Conservation (phyloP, 306 rosid species). For the Citrullus colocynthis region DNA sequence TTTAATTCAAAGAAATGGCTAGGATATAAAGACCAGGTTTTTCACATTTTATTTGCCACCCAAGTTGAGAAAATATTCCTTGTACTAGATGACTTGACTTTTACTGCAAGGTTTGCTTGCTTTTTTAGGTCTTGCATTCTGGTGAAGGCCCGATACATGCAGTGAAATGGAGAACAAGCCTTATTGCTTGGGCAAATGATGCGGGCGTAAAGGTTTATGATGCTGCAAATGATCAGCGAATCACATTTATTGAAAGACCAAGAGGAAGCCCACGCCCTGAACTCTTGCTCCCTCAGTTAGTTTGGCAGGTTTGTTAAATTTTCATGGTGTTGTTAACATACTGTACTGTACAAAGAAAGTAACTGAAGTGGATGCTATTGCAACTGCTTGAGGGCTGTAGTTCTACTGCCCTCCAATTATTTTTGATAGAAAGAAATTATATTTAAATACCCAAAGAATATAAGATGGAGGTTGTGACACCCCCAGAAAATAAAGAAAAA, state of each 20-base stretch:
- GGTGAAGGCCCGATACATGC: slow-evolving; percentile 98
- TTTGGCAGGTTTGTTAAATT: slow-evolving; percentile 85
- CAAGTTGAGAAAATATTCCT: not conserved
- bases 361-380: slow-evolving; percentile 10
- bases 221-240: slow-evolving; percentile 75
- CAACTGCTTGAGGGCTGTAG: slow-evolving; percentile 11
- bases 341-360: slow-evolving; percentile 5
- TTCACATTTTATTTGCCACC: slow-evolving; percentile 6
- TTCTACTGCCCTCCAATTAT: not conserved
- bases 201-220: slow-evolving; percentile 93
- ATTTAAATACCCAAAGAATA: not conserved
- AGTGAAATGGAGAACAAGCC: slow-evolving; percentile 89
- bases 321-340: slow-evolving; percentile 7
- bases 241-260: slow-evolving; percentile 92
- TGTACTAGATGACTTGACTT: slow-evolving; percentile 1
- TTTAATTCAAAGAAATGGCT: slow-evolving; percentile 83
- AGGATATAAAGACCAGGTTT: slow-evolving; percentile 87
- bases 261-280: slow-evolving; percentile 87
- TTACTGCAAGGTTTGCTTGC: not conserved
- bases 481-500: not conserved
- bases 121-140: slow-evolving; percentile 79
- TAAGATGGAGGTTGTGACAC: not conserved
- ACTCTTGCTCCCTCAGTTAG: slow-evolving; percentile 86
- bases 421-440: not conserved
- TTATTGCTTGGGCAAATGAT: slow-evolving; percentile 98